phyloP scores from a whole-genome alignment of 2,329 filamentous ascomycete genomes.

The Tolypocladium paradoxum region DNA sequence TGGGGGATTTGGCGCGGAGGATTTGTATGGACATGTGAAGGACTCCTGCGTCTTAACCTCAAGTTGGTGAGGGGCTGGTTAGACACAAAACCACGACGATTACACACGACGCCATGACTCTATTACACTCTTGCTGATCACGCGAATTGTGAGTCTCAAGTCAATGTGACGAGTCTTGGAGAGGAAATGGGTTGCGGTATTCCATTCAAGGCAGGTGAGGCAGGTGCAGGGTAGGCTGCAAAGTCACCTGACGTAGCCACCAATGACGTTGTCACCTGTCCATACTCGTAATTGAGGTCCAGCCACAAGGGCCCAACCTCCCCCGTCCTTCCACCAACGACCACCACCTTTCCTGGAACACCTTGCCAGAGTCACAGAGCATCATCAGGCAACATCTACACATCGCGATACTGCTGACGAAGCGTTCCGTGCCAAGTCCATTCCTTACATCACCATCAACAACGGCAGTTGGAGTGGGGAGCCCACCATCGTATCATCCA shows the following conservation, averaged over 20 bases:
- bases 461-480: not conserved
- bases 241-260: not conserved
- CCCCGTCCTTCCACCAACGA: not conserved
- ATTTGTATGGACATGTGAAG: not conserved
- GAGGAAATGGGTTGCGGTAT: not conserved
- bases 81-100: not conserved
- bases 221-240: not conserved
- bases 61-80: not conserved
- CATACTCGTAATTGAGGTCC: not conserved
- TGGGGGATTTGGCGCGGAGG: not conserved
- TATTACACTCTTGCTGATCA: not conserved
- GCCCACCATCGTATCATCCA: conserved; percentile 6
- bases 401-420: not conserved
- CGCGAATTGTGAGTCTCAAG: not conserved
- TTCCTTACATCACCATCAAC: not conserved
- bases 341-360: not conserved
- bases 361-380: no score
- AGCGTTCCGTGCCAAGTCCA: not conserved
- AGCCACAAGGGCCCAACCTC: not conserved
- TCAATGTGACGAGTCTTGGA: not conserved
- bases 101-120: not conserved
- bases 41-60: not conserved
- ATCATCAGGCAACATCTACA: not conserved
- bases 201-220: not conserved
- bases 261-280: not conserved